Base-by-base conservation (phyloP, 805 yeast genomes). In the Starmerella sp. region DNA sequence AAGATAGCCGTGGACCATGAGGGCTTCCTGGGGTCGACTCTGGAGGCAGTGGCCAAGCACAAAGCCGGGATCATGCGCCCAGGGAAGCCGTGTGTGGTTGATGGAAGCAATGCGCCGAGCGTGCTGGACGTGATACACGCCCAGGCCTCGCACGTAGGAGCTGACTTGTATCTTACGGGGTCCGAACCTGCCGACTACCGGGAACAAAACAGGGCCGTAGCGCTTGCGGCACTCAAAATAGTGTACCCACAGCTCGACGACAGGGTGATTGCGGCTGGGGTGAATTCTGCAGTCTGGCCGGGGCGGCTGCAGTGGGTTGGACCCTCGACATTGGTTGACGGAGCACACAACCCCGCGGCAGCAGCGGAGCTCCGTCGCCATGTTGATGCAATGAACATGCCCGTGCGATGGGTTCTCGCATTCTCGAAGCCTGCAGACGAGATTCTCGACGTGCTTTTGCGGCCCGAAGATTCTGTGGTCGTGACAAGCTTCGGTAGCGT, bases 331-430 rank as follows among this genome's bases (percentile, higher is more conserved):
- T 68, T 93, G 4, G 64, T 93, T 2, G 97, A 91, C 69, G 97
- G 97, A 2, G 97, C 97, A 0, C 97, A 93, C 67, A 93, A 93
- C 66, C 81, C 80, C 6, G 80, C 82, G 57, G 95, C 97, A 0
- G 93, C 96, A 0, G 68, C 70, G n/a, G 87, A 84, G 63, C 71
- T 93, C 34, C 77, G 76, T 0, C 74, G 74, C 41, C 87, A 74
- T 65, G 68, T 89, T 1, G 67, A 73, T 1, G 57, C 64, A 41
- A 63, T 67, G 1, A 41, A 55, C 44, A 60, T 58, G 58, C 69
- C 77, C 59, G 58, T 80, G 2, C 72, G 78, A 0, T 87, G 83
- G 67, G 74, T 91, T 0, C 67, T 88, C 44, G 96, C 88, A 0
- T 77, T 89, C 42, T 86, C 96, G 85, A 93, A 65, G 76, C 80